phyloP scores from a whole-genome alignment of 805 yeast species.

The Candida orba region DNA sequence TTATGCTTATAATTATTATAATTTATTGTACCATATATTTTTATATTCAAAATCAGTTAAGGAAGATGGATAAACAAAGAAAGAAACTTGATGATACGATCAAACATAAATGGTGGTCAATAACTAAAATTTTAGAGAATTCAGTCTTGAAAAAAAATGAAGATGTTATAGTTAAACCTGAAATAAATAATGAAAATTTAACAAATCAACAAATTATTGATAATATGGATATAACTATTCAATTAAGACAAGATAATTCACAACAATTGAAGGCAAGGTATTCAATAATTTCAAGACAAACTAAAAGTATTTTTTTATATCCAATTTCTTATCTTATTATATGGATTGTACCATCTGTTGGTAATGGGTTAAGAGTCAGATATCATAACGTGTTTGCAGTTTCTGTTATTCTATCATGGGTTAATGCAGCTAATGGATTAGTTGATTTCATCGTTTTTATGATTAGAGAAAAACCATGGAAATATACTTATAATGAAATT shows the following conservation, averaged over 20 bases:
- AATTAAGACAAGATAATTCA: constrained; percentile 23
- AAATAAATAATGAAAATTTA: not conserved
- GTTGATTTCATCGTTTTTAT: constrained; percentile 73
- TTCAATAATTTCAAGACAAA: constrained; percentile 63
- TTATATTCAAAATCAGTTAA: constrained; percentile 53
- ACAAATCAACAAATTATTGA: constrained; percentile 5
- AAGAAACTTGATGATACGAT: not conserved
- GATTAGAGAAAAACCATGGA: constrained; percentile 78
- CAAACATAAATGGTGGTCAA: constrained; percentile 4
- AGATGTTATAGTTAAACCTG: not conserved
- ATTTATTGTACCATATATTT: constrained; percentile 67
- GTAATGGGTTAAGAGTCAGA: constrained; percentile 46
- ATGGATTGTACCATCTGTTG: constrained; percentile 76
- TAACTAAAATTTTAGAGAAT: constrained; percentile 1
- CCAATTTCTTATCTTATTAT: constrained; percentile 75
- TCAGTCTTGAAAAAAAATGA: not conserved
- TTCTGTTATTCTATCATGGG: constrained; percentile 59
- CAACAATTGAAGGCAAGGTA: constrained; percentile 52
- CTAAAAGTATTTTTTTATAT: constrained; percentile 73
- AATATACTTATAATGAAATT: constrained; percentile 28
- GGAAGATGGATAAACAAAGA: constrained; percentile 14
- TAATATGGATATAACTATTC: constrained; percentile 12
- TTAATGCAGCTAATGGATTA: constrained; percentile 75
- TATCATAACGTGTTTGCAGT: constrained; percentile 57
- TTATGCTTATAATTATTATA: constrained; percentile 52